A percentile compares a stretch with the other conserved stretches of the same genome.
These are phyloP conservation scores for Penicillium sp. DNA, from an alignment of 2,329 filamentous ascomycete genomes.

Conservation along the genomic window DNA sequence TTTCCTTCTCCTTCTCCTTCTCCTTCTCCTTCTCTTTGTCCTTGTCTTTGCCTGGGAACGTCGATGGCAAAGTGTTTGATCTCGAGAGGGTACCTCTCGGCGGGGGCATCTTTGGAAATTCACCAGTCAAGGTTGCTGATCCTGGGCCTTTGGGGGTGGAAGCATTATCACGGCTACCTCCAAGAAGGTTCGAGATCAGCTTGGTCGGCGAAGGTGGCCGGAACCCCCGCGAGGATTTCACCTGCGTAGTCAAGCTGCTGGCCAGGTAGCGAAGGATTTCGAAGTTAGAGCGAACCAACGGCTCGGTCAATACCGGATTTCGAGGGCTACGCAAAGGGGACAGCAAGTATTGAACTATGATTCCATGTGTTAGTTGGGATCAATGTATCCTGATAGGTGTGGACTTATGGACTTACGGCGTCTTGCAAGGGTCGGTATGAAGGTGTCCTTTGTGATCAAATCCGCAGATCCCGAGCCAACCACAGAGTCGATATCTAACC, in stretches of 20 bases:
- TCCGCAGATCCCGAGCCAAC: constrained; percentile 74
- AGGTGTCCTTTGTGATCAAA: constrained; percentile 69
- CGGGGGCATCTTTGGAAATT: constrained; percentile 47
- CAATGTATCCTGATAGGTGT: neutral
- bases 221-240: constrained; percentile 61
- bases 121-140: constrained; percentile 41
- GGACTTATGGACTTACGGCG: constrained; percentile 64
- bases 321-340: constrained; percentile 67
- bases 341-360: constrained; percentile 69
- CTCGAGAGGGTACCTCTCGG: constrained; percentile 40
- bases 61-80: constrained; percentile 46
- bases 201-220: constrained; percentile 87
- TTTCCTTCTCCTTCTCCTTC: constrained; percentile 34
- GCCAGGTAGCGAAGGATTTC: constrained; percentile 73
- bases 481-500: constrained; percentile 62
- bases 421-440: constrained; percentile 73
- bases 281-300: constrained; percentile 74
- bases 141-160: constrained; percentile 37
- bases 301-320: constrained; percentile 52
- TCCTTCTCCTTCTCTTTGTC: constrained; percentile 35
- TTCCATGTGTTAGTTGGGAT: constrained; percentile 11
- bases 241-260: constrained; percentile 63
- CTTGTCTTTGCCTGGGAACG: constrained; percentile 50
- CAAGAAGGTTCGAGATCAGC: constrained; percentile 79
- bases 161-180: constrained; percentile 51